Percentiles rank a stretch among this genome's conserved stretches.
Conservation (phyloP, 1,284 basidiomycete species). For the Phlebopus sp. region DNA sequence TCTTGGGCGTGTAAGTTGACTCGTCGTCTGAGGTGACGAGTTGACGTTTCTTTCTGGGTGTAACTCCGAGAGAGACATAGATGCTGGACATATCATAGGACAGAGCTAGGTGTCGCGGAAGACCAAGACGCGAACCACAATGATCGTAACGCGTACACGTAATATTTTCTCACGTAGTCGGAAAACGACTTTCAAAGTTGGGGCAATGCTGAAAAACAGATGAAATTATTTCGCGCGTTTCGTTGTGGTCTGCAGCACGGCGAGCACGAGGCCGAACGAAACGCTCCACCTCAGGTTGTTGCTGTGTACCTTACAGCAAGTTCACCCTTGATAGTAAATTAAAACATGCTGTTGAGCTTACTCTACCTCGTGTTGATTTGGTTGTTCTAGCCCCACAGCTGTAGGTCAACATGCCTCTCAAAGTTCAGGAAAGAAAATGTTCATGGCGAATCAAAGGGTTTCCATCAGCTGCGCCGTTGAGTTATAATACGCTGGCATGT, state of each 20-base stretch:
- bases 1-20: conserved; percentile 61
- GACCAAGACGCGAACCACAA: conserved; percentile 18
- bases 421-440: not conserved
- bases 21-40: conserved; percentile 51
- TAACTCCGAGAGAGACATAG: conserved; percentile 57
- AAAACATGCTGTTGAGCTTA: no score
- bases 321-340: not conserved
- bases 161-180: conserved; percentile 30
- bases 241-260: not conserved
- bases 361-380: no score
- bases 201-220: no score
- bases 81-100: conserved; percentile 63
- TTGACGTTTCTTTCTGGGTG: conserved; percentile 65
- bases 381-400: no score
- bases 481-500: not conserved
- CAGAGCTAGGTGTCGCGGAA: no score
- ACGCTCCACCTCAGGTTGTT: not conserved
- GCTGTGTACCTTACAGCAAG: not conserved
- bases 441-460: not conserved
- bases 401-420: not conserved
- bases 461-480: not conserved
- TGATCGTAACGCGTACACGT: conserved; percentile 32
- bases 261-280: not conserved
- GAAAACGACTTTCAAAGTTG: no score
- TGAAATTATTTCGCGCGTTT: no score